These are phyloP conservation scores for Carex scoparia DNA, from an alignment of 176 grass and related monocot species.

Conservation along the genomic window DNA sequence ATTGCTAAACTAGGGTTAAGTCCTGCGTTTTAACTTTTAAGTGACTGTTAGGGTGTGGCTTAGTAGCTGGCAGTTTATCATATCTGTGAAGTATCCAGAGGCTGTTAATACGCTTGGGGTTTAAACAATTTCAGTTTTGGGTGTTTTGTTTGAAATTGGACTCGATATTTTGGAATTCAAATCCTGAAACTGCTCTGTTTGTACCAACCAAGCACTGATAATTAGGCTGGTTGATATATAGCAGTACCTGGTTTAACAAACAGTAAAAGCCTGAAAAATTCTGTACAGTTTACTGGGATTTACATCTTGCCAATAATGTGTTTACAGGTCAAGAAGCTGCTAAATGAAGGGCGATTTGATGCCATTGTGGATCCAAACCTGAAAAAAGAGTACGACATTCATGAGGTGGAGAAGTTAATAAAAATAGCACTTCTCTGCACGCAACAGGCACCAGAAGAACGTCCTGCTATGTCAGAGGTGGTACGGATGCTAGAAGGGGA, in stretches of 20 bases:
- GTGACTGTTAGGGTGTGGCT: not conserved
- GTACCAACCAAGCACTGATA: not conserved
- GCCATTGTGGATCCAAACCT: conserved; percentile 56
- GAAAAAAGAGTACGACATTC: conserved; percentile 21
- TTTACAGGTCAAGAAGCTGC: conserved; percentile 47
- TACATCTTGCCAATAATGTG: not conserved
- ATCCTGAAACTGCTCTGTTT: not conserved
- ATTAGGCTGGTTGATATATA: conserved; percentile 9
- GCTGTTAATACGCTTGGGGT: not conserved
- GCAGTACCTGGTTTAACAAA: not conserved
- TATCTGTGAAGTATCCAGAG: not conserved
- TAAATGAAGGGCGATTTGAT: conserved; percentile 38
- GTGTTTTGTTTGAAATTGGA: not conserved
- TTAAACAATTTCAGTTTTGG: not conserved
- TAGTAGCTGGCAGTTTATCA: not conserved
- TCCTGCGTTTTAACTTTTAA: not conserved
- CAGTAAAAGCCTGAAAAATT: not conserved
- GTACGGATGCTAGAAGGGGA: conserved; percentile 80
- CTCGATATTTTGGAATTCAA: not conserved
- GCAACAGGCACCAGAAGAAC: conserved; percentile 35
- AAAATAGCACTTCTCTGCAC: conserved; percentile 84
- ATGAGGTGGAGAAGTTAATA: conserved; percentile 46
- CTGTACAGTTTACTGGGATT: not conserved
- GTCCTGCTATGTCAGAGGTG: conserved; percentile 77
- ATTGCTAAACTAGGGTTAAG: not conserved